Base-by-base conservation (phyloP, 805 yeast species). In the Schizosaccharomyces octosporus region DNA sequence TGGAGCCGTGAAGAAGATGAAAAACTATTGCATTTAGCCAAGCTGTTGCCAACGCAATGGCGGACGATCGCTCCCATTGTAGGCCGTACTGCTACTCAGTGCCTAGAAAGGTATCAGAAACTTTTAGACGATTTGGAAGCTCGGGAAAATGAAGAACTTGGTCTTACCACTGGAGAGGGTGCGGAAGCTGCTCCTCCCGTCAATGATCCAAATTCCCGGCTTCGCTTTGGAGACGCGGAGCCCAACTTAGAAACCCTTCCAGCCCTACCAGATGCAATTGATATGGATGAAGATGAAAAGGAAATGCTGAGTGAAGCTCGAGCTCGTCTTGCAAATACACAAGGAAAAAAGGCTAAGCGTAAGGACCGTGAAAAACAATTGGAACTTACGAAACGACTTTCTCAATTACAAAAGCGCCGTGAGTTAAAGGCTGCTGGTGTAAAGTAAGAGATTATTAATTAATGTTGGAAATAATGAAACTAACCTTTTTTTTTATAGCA, bases 301-400 rank as follows among this genome's bases (percentile, higher is more conserved):
- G 97, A 90, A 69, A 87, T 89, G 96, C 71, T 89, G 6, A 81
- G 87, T n/a, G 98, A 93, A 69, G 98, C 98, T 0, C 78, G 84
- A 59, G 95, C 96, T 1, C 78, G 98, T 66, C 73, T 90, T 64
- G 86, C 95, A 13, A 89, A 87, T 67, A 88, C 97, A 0, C 87
- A 85, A 69, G 98, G 97, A 63, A 88, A 89, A 66, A 90, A 90
- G 71, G 96, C 97, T 0, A 86, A 89, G 63, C 73, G 97, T 63
- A 87, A 89, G 68, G 86, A 83, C 1, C 75, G 97, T 62, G 97
- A 90, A 69, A 74, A 93, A 60, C 77, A 85, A 78, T 72, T 87
- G 57, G 85, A 82, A 60, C 95, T 88, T 67, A 84, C 87, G 63
- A 78, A 81, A 66, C 72, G 94, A 41, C 75, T 87, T 27, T 85